Evolutionary conservation across 2,329 filamentous ascomycete genomes (phyloP).

Genomic region (Fusarium sororula): DNA sequence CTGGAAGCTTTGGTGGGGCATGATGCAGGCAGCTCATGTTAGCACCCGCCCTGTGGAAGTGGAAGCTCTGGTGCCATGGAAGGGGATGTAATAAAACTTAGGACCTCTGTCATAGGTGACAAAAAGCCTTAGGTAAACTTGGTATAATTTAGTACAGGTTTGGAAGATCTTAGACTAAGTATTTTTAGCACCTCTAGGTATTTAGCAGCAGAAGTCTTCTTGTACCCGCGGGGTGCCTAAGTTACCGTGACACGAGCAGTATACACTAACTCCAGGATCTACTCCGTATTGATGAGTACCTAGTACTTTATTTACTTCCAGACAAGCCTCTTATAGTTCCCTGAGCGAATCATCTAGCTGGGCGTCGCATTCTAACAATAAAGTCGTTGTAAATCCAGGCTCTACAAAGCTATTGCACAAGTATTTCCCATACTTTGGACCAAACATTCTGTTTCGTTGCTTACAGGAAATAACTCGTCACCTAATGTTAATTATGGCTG

Average conservation of each 20-base stretch:
- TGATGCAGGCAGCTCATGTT: not conserved
- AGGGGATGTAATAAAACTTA: no score
- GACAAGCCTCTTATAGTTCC: not conserved
- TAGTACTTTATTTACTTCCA: not conserved
- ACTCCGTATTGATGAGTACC: no score
- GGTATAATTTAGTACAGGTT: no score
- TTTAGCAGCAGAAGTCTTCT: no score
- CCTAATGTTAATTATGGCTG: not conserved
- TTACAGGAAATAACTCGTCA: not conserved
- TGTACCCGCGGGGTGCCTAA: no score
- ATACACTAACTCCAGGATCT: not conserved
- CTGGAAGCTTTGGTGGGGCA: conserved; percentile 48
- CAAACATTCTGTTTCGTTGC: not conserved
- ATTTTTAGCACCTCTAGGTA: no score
- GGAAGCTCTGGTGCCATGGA: not conserved
- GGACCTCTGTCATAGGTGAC: no score
- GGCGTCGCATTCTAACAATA: not conserved
- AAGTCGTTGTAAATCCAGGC: not conserved
- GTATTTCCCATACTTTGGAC: not conserved
- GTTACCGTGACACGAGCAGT: no score
- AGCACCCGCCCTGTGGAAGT: not conserved
- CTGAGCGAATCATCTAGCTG: not conserved
- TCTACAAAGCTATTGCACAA: no score
- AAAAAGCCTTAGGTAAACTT: no score
- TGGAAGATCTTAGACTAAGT: no score